Evolutionary conservation across 352 stramenopile species (phyloP), one percentile per base, ranked within the genome.

Genomic region (Phytophthora europaea): DNA sequence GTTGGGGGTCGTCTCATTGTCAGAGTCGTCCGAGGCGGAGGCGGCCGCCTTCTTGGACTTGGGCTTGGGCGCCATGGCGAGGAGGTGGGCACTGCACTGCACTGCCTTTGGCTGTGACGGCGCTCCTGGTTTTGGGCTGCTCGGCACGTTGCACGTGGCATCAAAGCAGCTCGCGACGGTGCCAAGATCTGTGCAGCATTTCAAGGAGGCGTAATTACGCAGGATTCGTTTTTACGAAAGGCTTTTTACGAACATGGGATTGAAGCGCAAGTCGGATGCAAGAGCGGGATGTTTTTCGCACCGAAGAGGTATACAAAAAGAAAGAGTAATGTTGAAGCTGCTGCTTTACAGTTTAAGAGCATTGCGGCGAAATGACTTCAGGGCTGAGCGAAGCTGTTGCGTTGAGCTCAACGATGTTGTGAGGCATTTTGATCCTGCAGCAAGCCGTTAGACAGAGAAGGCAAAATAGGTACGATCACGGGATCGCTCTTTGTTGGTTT

Each of bases 21-120:
- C 73, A 6, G 50, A 59, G 8, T 74, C 63, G 16, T 76, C 71
- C 45, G 53, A 67, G 33, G 31, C 33, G 16, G 70, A 38, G 48
- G 64, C 45, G 4, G 56, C 33, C 51, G 76, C 79, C 77, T 90
- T 91, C 69, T 90, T 89, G 34, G 67, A 66, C 75, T 91, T 92
- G 65, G 70, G 72, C 77, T 89, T 89, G 62, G 82, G 76, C 73
- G 81, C 83, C 84, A 92, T 87, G n/a, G 54, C 62, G 45, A 22
- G 26, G 60, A 8, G 40, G 51, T 57, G 18, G 28, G 18, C 36
- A 47, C 33, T 70, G 26, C 26, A 31, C 26, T 31, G 26, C 48
- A 33, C 47, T 54, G 36, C 20, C 52, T 56, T 45, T 45, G 38
- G 60, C 68, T 68, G 58, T 65, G 55, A 55, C 57, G n/a, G 51